Percentiles rank a stretch among this genome's conserved stretches.
These are phyloP conservation scores for Hygrocybe punicea DNA, from an alignment of 768 basidiomycete genomes.

Conservation along the genomic window DNA sequence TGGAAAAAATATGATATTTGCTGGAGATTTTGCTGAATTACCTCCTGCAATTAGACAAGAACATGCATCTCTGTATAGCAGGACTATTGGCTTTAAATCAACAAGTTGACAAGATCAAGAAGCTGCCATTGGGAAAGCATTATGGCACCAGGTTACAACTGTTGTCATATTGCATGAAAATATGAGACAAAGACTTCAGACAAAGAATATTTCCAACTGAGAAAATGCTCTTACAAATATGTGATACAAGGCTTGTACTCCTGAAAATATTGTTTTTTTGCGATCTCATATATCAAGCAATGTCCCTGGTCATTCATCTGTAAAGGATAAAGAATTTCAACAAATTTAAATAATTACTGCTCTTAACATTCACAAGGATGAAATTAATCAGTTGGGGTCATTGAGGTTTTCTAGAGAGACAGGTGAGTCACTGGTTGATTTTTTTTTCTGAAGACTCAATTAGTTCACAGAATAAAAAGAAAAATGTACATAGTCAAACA, in stretches of 20 bases:
- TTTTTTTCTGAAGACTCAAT: conserved; percentile 26
- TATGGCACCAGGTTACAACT: conserved; percentile 28
- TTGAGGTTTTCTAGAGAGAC: conserved; percentile 31
- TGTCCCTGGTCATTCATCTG: conserved; percentile 1
- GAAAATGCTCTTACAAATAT: conserved; percentile 29
- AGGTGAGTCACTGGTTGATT: conserved; percentile 21
- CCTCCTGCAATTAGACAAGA: conserved; percentile 20
- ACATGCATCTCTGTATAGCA: conserved; percentile 15
- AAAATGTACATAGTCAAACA: background rate
- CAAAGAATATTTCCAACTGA: conserved; percentile 25
- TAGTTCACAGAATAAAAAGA: background rate
- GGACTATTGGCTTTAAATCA: background rate
- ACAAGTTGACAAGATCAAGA: conserved; percentile 10
- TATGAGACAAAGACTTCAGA: conserved; percentile 27
- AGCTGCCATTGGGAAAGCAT: background rate
- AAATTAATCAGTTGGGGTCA: conserved; percentile 30
- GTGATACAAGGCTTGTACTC: conserved; percentile 33
- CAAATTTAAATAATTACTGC: conserved; percentile 36
- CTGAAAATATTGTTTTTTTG: conserved; percentile 32
- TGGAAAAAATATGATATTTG: conserved; percentile 35
- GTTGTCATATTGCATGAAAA: conserved; percentile 18
- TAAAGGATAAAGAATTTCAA: conserved; percentile 19
- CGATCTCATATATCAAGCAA: conserved; percentile 15
- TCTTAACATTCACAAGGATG: conserved; percentile 14
- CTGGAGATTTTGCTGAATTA: conserved; percentile 39